These are phyloP conservation scores for Pleurotus citrinopileatus DNA, from an alignment of 768 basidiomycete species.

Conservation along the genomic window DNA sequence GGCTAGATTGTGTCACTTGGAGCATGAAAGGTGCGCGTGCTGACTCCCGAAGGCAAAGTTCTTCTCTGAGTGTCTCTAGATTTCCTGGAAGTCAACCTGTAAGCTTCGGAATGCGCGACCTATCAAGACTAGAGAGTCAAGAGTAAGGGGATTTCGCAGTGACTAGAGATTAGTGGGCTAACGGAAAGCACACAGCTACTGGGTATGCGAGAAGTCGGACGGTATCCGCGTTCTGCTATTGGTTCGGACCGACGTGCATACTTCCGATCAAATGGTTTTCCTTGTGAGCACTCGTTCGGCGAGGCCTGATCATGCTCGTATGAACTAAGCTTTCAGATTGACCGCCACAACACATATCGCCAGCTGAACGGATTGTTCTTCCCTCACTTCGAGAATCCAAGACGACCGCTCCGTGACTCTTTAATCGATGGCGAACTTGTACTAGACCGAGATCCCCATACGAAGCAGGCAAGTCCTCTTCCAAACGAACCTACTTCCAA, in stretches of 20 bases:
- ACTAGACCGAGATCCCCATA: constrained; percentile 79
- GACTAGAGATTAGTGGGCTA: background rate
- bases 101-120: constrained; percentile 72
- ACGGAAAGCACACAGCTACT: constrained; percentile 73
- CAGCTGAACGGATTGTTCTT: constrained; percentile 77
- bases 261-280: constrained; percentile 61
- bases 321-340: constrained; percentile 57
- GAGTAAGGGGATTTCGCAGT: constrained; percentile 52
- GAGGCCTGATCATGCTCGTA: background rate
- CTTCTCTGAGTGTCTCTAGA: constrained; percentile 33
- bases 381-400: constrained; percentile 79
- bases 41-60: background rate
- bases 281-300: constrained; percentile 53
- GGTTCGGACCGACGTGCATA: constrained; percentile 55
- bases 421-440: constrained; percentile 95
- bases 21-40: constrained; percentile 52
- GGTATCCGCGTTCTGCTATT: constrained; percentile 89
- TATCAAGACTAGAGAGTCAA: constrained; percentile 74
- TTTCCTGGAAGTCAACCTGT: constrained; percentile 98
- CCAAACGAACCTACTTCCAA: background rate
- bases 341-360: constrained; percentile 89
- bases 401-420: constrained; percentile 68
- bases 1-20: constrained; percentile 61
- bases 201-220: constrained; percentile 99
- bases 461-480: constrained; percentile 54